Evolutionary conservation across 768 basidiomycete genomes (phyloP), one percentile per base, ranked within the genome.

Genomic region (Serendipita sp.): DNA sequence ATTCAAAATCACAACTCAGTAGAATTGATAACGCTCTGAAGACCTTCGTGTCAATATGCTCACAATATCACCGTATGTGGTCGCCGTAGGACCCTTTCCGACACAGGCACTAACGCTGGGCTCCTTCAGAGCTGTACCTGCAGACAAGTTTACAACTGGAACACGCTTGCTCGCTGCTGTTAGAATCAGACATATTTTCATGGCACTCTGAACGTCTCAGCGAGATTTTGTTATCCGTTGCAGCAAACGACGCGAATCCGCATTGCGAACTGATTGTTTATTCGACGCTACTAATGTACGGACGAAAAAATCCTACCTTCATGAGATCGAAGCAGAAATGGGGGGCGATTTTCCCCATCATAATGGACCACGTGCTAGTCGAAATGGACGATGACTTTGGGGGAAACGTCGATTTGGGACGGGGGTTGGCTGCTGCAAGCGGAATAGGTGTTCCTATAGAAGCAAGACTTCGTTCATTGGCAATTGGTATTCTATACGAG

Each of bases 181-280:
- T 94, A 45, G 81, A 84, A 63, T 92, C 90, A 0, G 92, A 94
- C 70, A 79, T 98, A 44, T 96, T 97, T 69, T 73, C 81, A 2
- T 94, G 88, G 70, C 92, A 97, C 73, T 92, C 90, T 2, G 92
- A 93, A 70, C 78, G 95, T 37, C 94, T 94, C 89, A 83, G 85
- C 64, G 87, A 91, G 67, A 80, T 88, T 45, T 76, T 92, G 55
- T 76, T 87, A 43, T 53, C 63, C 27, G n/a, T 23, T 43, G 69
- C 33, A 68, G 45, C 44, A 50, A 69, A 91, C 88, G 86, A 81
- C 71, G 91, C 91, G 34, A 83, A 95, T 71, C 93, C 92, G 1
- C 91, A 94, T 69, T 76, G 79, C 3, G 85, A 89, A 64, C 83
- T 88, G 71, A 85, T 95, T 44, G 77, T 86, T 31, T 91, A 88